Percentiles rank a stretch among this genome's conserved stretches.
Conservation (phyloP, 495 filamentous ascomycete genomes). For the Neurospora tetrasperma region DNA sequence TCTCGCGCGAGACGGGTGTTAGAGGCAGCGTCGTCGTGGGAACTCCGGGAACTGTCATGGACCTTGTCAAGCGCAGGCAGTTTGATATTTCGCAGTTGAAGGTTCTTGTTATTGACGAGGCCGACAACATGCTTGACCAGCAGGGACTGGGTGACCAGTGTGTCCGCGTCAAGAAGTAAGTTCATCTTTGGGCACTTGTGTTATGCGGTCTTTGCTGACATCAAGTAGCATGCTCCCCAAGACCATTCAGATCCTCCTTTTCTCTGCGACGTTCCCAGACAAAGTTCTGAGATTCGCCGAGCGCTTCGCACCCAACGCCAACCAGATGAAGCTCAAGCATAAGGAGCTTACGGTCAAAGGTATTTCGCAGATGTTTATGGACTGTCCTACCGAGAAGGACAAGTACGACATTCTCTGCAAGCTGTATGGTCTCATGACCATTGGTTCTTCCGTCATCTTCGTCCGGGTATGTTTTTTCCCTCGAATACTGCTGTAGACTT, state of each 20-base stretch:
- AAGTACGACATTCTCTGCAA: constrained; percentile 84
- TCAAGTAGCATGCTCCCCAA: constrained; percentile 52
- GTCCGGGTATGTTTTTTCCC: constrained; percentile 53
- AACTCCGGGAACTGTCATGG: constrained; percentile 87
- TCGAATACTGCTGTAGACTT: background rate
- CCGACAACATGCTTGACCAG: constrained; percentile 91
- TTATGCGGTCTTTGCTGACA: constrained; percentile 15
- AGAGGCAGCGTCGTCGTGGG: constrained; percentile 74
- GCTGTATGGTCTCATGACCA: constrained; percentile 90
- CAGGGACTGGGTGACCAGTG: constrained; percentile 94
- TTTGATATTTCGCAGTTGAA: constrained; percentile 56
- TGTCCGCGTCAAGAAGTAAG: constrained; percentile 73
- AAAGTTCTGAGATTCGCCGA: constrained; percentile 71
- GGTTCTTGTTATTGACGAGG: constrained; percentile 83
- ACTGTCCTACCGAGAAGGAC: constrained; percentile 65
- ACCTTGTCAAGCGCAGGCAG: constrained; percentile 63
- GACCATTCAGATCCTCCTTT: constrained; percentile 74
- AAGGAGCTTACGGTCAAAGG: constrained; percentile 93
- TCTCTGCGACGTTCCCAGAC: constrained; percentile 91
- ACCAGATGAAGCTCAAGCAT: constrained; percentile 76
- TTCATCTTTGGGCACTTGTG: constrained; percentile 2
- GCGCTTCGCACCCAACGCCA: constrained; percentile 71
- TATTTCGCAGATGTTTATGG: constrained; percentile 94
- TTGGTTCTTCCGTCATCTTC: constrained; percentile 96
- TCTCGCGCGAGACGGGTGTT: constrained; percentile 48